Conservation (phyloP, 768 basidiomycete genomes). For the Scleroderma citrinum region DNA sequence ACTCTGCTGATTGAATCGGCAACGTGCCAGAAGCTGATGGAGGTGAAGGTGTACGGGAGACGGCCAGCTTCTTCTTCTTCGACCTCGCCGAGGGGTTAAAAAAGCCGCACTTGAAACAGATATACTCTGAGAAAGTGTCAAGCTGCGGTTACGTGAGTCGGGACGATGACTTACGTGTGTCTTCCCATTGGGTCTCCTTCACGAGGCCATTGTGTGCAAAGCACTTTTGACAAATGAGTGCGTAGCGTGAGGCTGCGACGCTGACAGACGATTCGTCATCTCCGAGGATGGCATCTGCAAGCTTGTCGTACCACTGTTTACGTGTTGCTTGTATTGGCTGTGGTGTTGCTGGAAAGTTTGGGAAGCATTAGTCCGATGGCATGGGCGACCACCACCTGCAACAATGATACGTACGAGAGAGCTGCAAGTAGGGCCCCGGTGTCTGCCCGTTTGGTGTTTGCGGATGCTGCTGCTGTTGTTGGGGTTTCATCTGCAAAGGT, state of each 20-base stretch:
- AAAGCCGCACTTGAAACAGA: conserved; percentile 80
- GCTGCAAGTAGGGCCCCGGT: conserved; percentile 28
- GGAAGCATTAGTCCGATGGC: conserved; percentile 7
- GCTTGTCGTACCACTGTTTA: conserved; percentile 81
- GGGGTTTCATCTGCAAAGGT: conserved; percentile 27
- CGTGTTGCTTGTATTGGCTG: conserved; percentile 44
- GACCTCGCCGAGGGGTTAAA: conserved; percentile 56
- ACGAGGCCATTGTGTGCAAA: conserved; percentile 87
- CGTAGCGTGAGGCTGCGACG: conserved; percentile 51
- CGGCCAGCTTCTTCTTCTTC: conserved; percentile 18
- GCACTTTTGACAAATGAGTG: conserved; percentile 84
- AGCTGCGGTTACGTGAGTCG: conserved; percentile 1
- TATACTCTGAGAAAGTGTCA: conserved; percentile 52
- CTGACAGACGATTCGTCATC: conserved; percentile 54
- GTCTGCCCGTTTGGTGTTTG: conserved; percentile 19
- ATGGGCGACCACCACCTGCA: background rate
- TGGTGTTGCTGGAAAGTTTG: conserved; percentile 27
- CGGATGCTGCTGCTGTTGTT: conserved; percentile 10
- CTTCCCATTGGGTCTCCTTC: conserved; percentile 74
- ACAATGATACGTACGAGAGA: conserved; percentile 32
- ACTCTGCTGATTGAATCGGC: conserved; percentile 5
- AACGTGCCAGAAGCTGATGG: conserved; percentile 7
- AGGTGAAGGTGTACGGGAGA: conserved; percentile 22
- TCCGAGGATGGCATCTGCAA: conserved; percentile 83
- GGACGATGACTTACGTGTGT: conserved; percentile 57